Base-by-base conservation (phyloP, 2,329 filamentous ascomycete genomes). In the Fusarium acutatum region DNA sequence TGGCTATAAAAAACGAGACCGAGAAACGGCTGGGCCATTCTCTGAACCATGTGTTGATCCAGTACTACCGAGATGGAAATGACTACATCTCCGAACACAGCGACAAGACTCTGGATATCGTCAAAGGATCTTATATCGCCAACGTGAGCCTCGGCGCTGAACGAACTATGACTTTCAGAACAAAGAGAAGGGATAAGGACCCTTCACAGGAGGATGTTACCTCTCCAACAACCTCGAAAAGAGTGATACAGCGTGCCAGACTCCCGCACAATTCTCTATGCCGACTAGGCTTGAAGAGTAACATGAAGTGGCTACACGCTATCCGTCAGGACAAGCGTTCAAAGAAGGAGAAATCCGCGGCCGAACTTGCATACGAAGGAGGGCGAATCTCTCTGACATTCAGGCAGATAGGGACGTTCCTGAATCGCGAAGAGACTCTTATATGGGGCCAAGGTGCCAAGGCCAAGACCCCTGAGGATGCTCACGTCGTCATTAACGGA, bases 41-140 rank as follows among this genome's bases (percentile, higher is more conserved):
- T 2, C 83, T 99, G 46, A 99, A 99, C 78, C 96, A 99, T 80
- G 95, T 92, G 3, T 84, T 99, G 53, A 97, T 99, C 50, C 96
- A 99, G 79, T 89, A 95, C 65, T 99, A 99, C 79, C 93, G 96
- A n/a, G 88, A 89, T 75, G 94, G 96, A 6, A 90, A 90, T 53
- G 96, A 99, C 82, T 94, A 94, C 80, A 99, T 99, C 71, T 96
- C 94, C 2, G 96, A 99, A 80, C 96, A 99, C 79, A 97, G 94
- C 43, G 96, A 99, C 81, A 99, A 99, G 83, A 97, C 96, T 0
- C 86, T 99, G 30, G 96, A 99, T 80, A 96, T 99, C 64, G 91
- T 90, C 18, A 90, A 88, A 32, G 91, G 88, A 9, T 96, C 93
- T 30, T 95, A 88, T 67, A 97, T 99, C 74, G 94, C 95, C 73